Conservation (phyloP, 2,329 filamentous ascomycete species). For the Cadophora malorum region DNA sequence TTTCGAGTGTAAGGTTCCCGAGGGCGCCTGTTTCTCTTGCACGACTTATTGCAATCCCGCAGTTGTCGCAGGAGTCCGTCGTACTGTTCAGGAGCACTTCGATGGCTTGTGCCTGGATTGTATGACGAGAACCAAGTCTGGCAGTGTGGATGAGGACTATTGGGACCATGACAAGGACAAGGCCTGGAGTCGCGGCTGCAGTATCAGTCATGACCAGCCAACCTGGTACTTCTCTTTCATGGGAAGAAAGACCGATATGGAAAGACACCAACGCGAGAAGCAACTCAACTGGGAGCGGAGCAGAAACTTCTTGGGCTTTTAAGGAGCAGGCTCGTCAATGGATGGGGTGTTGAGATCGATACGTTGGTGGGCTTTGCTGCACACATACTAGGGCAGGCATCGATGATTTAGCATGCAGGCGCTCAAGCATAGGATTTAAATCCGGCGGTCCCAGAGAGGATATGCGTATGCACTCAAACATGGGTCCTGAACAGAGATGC, state of each 20-base stretch:
- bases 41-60: neutral
- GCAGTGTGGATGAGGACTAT: neutral
- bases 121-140: slow-evolving; percentile 13
- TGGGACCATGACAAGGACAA: neutral
- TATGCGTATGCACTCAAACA: too few relatives aligned
- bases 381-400: too few relatives aligned
- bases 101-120: slow-evolving; percentile 34
- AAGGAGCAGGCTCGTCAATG: too few relatives aligned
- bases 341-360: too few relatives aligned
- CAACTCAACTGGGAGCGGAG: neutral
- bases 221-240: slow-evolving; percentile 33
- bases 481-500: too few relatives aligned
- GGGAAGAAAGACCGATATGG: slow-evolving; percentile 8
- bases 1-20: slow-evolving; percentile 15
- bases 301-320: too few relatives aligned
- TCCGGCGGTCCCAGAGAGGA: too few relatives aligned
- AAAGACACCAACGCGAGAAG: neutral
- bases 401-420: too few relatives aligned
- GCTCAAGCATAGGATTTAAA: too few relatives aligned
- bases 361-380: too few relatives aligned
- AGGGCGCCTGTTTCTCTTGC: slow-evolving; percentile 16
- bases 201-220: slow-evolving; percentile 23
- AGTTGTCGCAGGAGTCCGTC: neutral
- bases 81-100: slow-evolving; percentile 15
- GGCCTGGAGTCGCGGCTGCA: slow-evolving; percentile 24